Conservation (phyloP, 805 yeast genomes). For the Hagleromyces aurorensis region DNA sequence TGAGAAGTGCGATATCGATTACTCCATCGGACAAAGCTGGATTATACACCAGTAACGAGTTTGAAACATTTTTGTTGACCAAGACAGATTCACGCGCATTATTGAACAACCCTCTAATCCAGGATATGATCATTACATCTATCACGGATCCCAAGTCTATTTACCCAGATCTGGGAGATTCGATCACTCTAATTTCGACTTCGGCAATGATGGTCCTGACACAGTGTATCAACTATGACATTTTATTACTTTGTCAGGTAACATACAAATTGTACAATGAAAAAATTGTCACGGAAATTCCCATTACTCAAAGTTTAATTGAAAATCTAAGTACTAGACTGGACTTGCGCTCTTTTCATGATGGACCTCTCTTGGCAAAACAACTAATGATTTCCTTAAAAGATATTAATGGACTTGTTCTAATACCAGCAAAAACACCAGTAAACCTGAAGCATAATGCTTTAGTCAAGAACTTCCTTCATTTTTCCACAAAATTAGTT, state of each 20-base stretch:
- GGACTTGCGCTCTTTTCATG: slow-evolving; percentile 23
- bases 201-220: slow-evolving; percentile 34
- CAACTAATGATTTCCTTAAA: slow-evolving; percentile 25
- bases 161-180: slow-evolving; percentile 25
- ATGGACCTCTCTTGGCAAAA: slow-evolving; percentile 28
- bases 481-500: slow-evolving; percentile 30
- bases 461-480: slow-evolving; percentile 25
- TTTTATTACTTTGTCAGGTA: slow-evolving; percentile 36
- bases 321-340: slow-evolving; percentile 22
- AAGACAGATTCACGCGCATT: slow-evolving; percentile 44
- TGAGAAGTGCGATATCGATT: slow-evolving; percentile 26
- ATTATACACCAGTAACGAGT: slow-evolving; percentile 24
- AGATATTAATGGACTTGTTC: slow-evolving; percentile 28
- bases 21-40: slow-evolving; percentile 23
- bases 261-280: slow-evolving; percentile 32
- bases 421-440: slow-evolving; percentile 19
- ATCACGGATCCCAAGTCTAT: slow-evolving; percentile 26
- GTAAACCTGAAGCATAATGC: slow-evolving; percentile 20
- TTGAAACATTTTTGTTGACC: slow-evolving; percentile 34
- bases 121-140: slow-evolving; percentile 28
- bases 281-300: slow-evolving; percentile 21
- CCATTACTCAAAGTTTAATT: slow-evolving; percentile 29
- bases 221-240: slow-evolving; percentile 40
- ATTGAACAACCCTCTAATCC: slow-evolving; percentile 33
- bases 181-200: slow-evolving; percentile 28